Conservation (phyloP, 805 yeast genomes). For the Saccharomycopsis sp. region DNA sequence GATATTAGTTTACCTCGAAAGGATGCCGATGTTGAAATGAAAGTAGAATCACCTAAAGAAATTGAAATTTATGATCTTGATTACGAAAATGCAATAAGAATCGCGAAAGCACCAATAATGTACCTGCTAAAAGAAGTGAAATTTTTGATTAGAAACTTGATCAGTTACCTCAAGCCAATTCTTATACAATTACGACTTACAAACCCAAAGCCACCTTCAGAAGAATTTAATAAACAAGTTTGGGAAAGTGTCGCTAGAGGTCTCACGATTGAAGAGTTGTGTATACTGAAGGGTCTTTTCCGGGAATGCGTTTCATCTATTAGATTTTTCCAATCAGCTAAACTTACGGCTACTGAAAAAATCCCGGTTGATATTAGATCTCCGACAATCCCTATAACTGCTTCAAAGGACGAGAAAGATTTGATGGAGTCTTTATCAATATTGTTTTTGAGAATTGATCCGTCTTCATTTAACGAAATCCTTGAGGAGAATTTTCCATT, state of each 20-base stretch:
- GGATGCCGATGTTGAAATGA: slow-evolving; percentile 29
- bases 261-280: slow-evolving; percentile 74
- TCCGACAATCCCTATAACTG: slow-evolving; percentile 77
- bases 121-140: slow-evolving; percentile 85
- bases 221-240: slow-evolving; percentile 42
- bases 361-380: slow-evolving; percentile 59
- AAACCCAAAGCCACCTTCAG: slow-evolving; percentile 69
- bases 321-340: slow-evolving; percentile 55
- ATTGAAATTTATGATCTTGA: slow-evolving; percentile 72
- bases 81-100: slow-evolving; percentile 90
- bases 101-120: slow-evolving; percentile 47
- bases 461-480: slow-evolving; percentile 91
- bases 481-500: slow-evolving; percentile 58
- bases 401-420: slow-evolving; percentile 90
- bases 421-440: slow-evolving; percentile 92
- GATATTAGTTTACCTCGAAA: slow-evolving; percentile 2
- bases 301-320: slow-evolving; percentile 81
- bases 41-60: slow-evolving; percentile 21
- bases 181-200: slow-evolving; percentile 84
- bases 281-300: slow-evolving; percentile 67
- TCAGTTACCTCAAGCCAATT: slow-evolving; percentile 85
- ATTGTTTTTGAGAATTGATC: slow-evolving; percentile 87
- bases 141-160: slow-evolving; percentile 74
- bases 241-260: slow-evolving; percentile 88
- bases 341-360: slow-evolving; percentile 25